phyloP scores from a whole-genome alignment of 805 yeast species.

The Kluyveromyces siamensis region DNA sequence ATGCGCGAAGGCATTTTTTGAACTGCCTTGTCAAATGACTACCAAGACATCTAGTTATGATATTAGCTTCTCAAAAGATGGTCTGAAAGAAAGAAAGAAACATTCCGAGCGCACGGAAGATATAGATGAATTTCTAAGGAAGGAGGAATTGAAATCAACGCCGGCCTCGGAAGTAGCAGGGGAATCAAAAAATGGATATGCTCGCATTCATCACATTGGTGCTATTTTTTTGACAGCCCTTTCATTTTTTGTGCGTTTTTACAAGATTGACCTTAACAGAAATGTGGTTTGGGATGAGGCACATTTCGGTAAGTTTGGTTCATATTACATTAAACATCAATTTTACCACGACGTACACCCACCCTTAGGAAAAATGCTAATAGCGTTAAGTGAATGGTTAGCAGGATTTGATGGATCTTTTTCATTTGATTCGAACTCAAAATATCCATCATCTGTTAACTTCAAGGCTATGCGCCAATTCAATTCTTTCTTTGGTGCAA shows the following conservation, averaged over 20 bases:
- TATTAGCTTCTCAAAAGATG: neutral
- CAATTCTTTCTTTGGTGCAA: slow-evolving; percentile 75
- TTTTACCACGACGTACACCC: slow-evolving; percentile 97
- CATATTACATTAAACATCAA: slow-evolving; percentile 79
- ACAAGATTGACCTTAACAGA: slow-evolving; percentile 60
- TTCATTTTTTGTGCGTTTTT: slow-evolving; percentile 68
- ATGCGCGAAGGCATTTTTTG: neutral
- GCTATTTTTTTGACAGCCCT: slow-evolving; percentile 55
- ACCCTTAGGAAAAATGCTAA: slow-evolving; percentile 89
- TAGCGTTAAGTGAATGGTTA: slow-evolving; percentile 77
- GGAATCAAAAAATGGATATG: neutral
- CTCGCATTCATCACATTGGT: slow-evolving; percentile 34
- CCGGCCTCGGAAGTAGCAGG: neutral
- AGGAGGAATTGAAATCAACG: neutral
- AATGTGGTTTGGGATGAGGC: slow-evolving; percentile 97
- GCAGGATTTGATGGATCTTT: slow-evolving; percentile 86
- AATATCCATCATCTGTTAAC: slow-evolving; percentile 69
- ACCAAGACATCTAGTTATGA: neutral
- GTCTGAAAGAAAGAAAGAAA: slow-evolving; percentile 5
- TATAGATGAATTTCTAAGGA: neutral
- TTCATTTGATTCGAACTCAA: slow-evolving; percentile 76
- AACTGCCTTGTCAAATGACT: neutral
- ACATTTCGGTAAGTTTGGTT: slow-evolving; percentile 94
- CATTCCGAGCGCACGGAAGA: slow-evolving; percentile 3
- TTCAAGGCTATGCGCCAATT: slow-evolving; percentile 81